Evolutionary conservation across 2,329 filamentous ascomycete species (phyloP), one percentile per base, ranked within the genome.

Genomic region (Microcera coccophila): DNA sequence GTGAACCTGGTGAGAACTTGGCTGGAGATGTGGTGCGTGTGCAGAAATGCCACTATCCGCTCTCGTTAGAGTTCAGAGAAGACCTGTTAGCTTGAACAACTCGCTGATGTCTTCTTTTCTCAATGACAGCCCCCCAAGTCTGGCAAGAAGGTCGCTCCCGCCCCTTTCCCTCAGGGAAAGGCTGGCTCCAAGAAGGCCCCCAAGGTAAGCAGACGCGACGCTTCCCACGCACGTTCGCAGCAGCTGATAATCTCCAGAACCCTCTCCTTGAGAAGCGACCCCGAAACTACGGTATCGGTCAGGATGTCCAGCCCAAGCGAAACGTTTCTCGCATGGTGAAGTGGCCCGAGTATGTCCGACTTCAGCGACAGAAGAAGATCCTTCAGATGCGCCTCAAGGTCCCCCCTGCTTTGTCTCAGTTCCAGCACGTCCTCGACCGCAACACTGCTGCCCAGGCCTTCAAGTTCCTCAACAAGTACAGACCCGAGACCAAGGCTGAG

Each of bases 391-490:
- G 93, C 68, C 81, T 98, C 68, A 98, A 98, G 86, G 93, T 98
- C 53, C 93, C 93, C 54, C 93, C 94, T 67, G 85, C 91, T 62
- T 90, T 98, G 63, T 84, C 91, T 62, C 93, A 98, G 81, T 98
- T 97, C 85, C 85, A 90, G 78, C 87, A 91, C 74, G 90, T 94
- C 62, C 87, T 97, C 64, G 88, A 95, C 82, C 87, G 87, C 76
- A 94, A 95, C 82, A 87, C 91, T 59, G 94, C 94, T 61, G 87
- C 90, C 64, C 91, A 97, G 79, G 81, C 88, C 58, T 93, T 98
- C 82, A 97, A 97, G 84, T 85, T 98, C 69, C 87, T 98, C 69
- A 95, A 95, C 87, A 98, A 98, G 83, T 98, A 98, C 86, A 90
- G 91, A 65, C 93, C 93, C 60, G 93, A 98, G 83, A 94, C 88